A percentile compares a stretch with the other conserved stretches of the same genome.
Conservation (phyloP, 176 grass and related monocot genomes). For the Cenchrus purpureus region DNA sequence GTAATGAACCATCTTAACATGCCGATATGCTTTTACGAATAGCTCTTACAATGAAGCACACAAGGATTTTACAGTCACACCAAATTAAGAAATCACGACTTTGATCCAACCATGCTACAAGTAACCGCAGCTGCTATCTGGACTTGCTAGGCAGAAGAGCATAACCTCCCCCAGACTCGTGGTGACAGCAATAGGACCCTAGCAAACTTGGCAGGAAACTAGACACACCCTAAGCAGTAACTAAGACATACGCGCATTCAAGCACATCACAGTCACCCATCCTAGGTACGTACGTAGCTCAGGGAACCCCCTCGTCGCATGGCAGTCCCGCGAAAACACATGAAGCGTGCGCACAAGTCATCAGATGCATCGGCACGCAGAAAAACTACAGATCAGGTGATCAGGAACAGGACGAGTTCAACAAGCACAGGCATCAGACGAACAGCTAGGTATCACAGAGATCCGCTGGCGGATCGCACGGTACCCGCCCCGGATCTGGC, state of each 20-base stretch:
- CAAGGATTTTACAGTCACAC: not conserved
- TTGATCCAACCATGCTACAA: not conserved
- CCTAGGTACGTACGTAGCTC: not conserved
- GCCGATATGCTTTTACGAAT: not conserved
- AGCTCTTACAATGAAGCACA: not conserved
- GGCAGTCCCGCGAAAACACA: not conserved
- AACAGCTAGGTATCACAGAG: not conserved
- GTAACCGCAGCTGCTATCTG: not conserved
- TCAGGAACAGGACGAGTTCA: not conserved
- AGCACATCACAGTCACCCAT: not conserved
- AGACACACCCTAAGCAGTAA: not conserved
- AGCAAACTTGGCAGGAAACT: not conserved
- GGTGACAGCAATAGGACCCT: not conserved
- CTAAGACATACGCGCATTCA: not conserved
- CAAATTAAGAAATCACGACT: not conserved
- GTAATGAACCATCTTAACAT: not conserved
- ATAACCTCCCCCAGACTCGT: not conserved
- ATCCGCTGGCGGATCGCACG: not conserved
- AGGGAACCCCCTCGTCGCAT: too few species aligned
- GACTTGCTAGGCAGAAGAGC: not conserved
- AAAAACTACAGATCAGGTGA: not conserved
- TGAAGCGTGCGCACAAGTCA: not conserved
- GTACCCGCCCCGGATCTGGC: not conserved
- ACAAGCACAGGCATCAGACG: not conserved
- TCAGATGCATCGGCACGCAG: not conserved